Base-by-base conservation (phyloP, 2,329 filamentous ascomycete genomes). In the Cercospora sojina region DNA sequence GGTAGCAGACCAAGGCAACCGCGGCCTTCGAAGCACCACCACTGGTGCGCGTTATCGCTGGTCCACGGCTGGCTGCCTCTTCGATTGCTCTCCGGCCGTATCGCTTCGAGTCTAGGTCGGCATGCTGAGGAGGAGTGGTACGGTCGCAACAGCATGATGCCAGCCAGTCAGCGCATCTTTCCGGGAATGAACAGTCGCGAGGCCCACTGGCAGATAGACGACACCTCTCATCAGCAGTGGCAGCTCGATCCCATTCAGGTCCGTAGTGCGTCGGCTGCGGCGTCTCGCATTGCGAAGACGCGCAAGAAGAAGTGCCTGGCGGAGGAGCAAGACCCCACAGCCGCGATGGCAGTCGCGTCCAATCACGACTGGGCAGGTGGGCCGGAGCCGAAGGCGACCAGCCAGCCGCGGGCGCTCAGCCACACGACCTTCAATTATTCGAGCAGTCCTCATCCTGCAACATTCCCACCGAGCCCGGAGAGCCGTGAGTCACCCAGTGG, bases 401-500 rank as follows among this genome's bases (percentile, higher is more conserved):
- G 47, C 47, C 47, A 18, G 31, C n/a, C 6, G 23, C 59, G 47
- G 13, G 20, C 47, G 18, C 18, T 55, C 60, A 62, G 60, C 60
- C 60, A 62, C 60, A 49, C 27, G 60, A 62, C 47, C 47, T 55
- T 49, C 43, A 38, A 47, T 43, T 41, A 62, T 62, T 62, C 60
- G 60, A 62, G 32, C 47, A 49, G 53, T 20, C 47, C 53, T 20
- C 47, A 56, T 18, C 27, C 43, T 43, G 27, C 59, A 41, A 55
- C 59, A 62, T 29, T 47, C 41, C 27, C 43, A 20, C 59, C 32
- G n/a, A 53, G 18, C 27, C 27, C 18, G 23, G 8, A n/a, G 20
- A n/a, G 18, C 18, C 60, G 60, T 62, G 60, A 62, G 60, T 62
- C 60, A 62, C 31, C 47, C 10, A 49, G 41, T 31, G 38, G 23